Evolutionary conservation across 2,329 filamentous ascomycete genomes (phyloP).

Genomic region (Trichoderma atroviride): DNA sequence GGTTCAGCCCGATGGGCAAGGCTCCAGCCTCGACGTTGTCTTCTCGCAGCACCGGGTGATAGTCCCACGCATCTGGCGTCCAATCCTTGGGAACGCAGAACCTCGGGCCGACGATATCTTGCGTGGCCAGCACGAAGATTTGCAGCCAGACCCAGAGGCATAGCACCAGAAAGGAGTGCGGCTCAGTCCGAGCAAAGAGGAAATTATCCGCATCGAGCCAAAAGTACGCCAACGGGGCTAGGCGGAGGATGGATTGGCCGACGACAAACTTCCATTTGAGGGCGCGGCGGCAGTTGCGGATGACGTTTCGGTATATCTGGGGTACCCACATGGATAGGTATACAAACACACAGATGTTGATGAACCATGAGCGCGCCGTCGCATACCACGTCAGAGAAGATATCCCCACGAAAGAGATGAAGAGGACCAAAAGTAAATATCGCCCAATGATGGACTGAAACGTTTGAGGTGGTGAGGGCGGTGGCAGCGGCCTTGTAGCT

Average conservation of each 20-base stretch:
- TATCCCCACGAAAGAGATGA: slow-evolving; percentile 60
- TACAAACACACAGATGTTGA: slow-evolving; percentile 66
- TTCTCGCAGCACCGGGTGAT: slow-evolving; percentile 85
- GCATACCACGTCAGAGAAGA: slow-evolving; percentile 65
- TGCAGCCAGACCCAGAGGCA: slow-evolving; percentile 86
- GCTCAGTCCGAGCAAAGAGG: slow-evolving; percentile 73
- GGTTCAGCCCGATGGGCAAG: slow-evolving; percentile 72
- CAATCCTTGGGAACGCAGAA: slow-evolving; percentile 75
- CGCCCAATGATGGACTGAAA: slow-evolving; percentile 61
- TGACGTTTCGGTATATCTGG: slow-evolving; percentile 86
- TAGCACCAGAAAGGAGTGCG: slow-evolving; percentile 60
- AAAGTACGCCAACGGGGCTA: slow-evolving; percentile 84
- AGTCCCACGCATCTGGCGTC: slow-evolving; percentile 83
- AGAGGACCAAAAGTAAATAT: slow-evolving; percentile 58
- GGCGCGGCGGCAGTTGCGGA: slow-evolving; percentile 88
- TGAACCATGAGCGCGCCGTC: slow-evolving; percentile 56
- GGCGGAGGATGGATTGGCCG: slow-evolving; percentile 77
- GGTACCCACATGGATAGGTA: slow-evolving; percentile 93
- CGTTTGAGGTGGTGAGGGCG: slow-evolving; percentile 37
- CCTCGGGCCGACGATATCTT: slow-evolving; percentile 85
- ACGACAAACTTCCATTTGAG: slow-evolving; percentile 89
- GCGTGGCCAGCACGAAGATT: slow-evolving; percentile 73
- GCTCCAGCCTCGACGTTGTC: slow-evolving; percentile 79
- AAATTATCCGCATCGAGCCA: slow-evolving; percentile 79
- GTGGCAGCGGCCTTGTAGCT: slow-evolving; percentile 34